These are phyloP conservation scores for Dictyostelium firmibasis DNA, from an alignment of 78 protist species.

Conservation along the genomic window DNA sequence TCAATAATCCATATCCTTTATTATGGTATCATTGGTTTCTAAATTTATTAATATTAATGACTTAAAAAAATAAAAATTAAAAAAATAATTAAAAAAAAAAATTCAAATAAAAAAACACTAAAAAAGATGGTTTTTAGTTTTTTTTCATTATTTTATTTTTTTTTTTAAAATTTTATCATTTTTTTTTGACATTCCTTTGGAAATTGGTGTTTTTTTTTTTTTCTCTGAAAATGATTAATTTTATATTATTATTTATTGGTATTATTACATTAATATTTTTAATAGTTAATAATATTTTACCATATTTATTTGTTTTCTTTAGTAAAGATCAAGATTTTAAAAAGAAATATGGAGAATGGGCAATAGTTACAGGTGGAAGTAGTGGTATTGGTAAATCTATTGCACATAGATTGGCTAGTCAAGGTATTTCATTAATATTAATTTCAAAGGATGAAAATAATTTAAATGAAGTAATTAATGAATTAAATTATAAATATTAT, in stretches of 20 bases:
- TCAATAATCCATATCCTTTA: too few relatives aligned
- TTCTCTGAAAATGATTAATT: background rate
- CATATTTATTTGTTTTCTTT: background rate
- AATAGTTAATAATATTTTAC: background rate
- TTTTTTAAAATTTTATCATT: too few relatives aligned
- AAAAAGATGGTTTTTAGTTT: too few relatives aligned
- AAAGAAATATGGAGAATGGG: constrained; percentile 34
- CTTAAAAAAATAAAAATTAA: too few relatives aligned
- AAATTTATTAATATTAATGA: too few relatives aligned
- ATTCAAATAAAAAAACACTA: too few relatives aligned
- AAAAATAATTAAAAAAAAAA: too few relatives aligned
- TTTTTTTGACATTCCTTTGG: too few relatives aligned
- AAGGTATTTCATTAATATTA: constrained; percentile 2
- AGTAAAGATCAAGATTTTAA: constrained; percentile 24
- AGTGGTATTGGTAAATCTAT: constrained; percentile 52
- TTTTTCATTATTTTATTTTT: too few relatives aligned
- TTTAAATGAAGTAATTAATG: background rate
- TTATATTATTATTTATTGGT: background rate
- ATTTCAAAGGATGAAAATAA: background rate
- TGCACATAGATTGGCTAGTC: background rate
- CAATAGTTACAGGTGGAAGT: constrained; percentile 54
- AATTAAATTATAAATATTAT: background rate
- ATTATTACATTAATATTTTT: background rate
- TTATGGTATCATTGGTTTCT: too few relatives aligned
- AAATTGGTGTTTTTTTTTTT: too few relatives aligned